Evolutionary conservation across 2,329 filamentous ascomycete genomes (phyloP), one percentile per base, ranked within the genome.

Genomic region (Diplodia scrobiculata): DNA sequence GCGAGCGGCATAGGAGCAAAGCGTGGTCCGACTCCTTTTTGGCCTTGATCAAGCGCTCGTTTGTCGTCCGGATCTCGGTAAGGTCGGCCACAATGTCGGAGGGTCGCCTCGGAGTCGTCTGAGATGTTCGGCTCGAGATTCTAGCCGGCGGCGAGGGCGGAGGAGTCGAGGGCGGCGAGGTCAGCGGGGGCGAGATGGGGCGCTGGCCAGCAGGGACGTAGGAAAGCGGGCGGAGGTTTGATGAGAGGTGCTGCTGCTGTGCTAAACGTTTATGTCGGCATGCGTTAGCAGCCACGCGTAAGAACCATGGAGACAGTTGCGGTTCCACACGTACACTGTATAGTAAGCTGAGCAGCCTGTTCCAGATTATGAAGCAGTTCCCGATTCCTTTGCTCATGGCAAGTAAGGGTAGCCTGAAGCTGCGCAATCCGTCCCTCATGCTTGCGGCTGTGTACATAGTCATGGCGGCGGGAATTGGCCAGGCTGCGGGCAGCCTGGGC

Each of bases 21-120:
- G 76, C 76, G 58, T 72, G 74, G 27, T 77, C 74, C 4, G 75
- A 77, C 66, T 77, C 75, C 29, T 71, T 73, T 65, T 77, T 77
- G 27, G 75, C 76, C 53, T 71, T 72, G 67, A 77, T 74, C 41
- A 78, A 68, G 13, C 75, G 74, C 48, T 73, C 73, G 41, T 77
- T 73, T 9, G 72, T 71, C 1, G 75, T 76, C 7, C 73, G 72
- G 51, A 75, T 71, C 17, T 76, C 72, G 21, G 68, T 65, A 14
- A 70, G 67, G n/a, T 67, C 67, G n/a, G 65, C 19, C 17, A 60
- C 50, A 27, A 53, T 38, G 27, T 66, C 50, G 9, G 65, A 62
- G 4, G 55, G 48, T 21, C 52, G 34, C 13, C 55, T 19, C 11
- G 48, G 29, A 9, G 36, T 50, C 7, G 48, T 66, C 9, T 48